Evolutionary conservation across 148 eudicot species (phyloP).

Genomic region (Chenopodium berlandieri): DNA sequence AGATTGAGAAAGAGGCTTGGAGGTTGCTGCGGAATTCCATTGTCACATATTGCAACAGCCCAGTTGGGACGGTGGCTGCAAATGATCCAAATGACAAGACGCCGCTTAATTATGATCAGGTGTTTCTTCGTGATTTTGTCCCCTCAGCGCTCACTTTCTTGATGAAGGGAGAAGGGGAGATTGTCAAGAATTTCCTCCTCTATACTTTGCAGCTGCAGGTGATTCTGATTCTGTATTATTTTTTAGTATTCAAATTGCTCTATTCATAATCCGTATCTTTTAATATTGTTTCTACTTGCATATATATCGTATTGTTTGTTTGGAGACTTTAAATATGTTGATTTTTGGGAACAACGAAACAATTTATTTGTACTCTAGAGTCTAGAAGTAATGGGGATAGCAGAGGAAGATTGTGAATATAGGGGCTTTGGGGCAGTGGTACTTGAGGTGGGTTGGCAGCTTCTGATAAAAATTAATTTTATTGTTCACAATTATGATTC

Average conservation of each 20-base stretch:
- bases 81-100: constrained; percentile 51
- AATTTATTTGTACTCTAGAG: not conserved
- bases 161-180: constrained; percentile 60
- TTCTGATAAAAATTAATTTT: not conserved
- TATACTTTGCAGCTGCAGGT: constrained; percentile 59
- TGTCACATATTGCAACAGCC: constrained; percentile 52
- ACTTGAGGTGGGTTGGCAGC: not conserved
- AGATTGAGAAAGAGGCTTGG: constrained; percentile 55
- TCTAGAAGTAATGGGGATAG: not conserved
- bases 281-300: not conserved
- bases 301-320: constrained; percentile 5
- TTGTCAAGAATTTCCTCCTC: constrained; percentile 57
- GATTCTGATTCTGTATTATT: constrained; percentile 6
- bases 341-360: not conserved
- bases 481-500: not conserved
- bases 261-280: not conserved
- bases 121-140: constrained; percentile 52
- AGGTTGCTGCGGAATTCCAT: constrained; percentile 40
- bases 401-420: too few species aligned
- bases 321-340: constrained; percentile 2
- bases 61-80: constrained; percentile 55
- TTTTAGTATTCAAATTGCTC: not conserved
- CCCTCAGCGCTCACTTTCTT: constrained; percentile 61
- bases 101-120: constrained; percentile 51
- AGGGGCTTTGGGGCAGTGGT: not conserved